Evolutionary conservation across 345 rosid species (phyloP).

Genomic region (Raphanus sativus): DNA sequence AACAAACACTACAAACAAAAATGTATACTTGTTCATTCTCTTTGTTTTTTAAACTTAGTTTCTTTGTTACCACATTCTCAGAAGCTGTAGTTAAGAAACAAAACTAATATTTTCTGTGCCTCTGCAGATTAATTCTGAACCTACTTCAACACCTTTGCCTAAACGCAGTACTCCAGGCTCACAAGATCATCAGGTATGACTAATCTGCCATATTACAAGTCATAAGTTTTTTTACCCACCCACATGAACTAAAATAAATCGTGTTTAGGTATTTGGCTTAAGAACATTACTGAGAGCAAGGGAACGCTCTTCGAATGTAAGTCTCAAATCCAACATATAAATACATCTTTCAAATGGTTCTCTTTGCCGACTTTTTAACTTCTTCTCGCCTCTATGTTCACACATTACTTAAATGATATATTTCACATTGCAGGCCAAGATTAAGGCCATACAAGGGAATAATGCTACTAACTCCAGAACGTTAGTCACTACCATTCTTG

Average conservation of each 20-base stretch:
- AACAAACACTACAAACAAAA: conserved; percentile 10
- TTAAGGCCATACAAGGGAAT: background rate
- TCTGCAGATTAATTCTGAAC: conserved; percentile 21
- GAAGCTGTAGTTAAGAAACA: background rate
- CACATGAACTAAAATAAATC: background rate
- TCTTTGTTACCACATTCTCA: background rate
- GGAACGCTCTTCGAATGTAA: conserved; percentile 26
- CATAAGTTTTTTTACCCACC: background rate
- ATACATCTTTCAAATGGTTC: background rate
- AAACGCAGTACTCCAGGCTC: conserved; percentile 15
- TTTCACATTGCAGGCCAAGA: conserved; percentile 28
- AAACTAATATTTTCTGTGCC: background rate
- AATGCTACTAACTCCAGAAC: conserved; percentile 17
- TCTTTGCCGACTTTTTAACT: background rate
- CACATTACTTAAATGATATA: background rate
- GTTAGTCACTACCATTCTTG: conserved; percentile 19
- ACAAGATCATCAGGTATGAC: conserved; percentile 23
- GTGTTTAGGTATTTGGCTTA: conserved; percentile 26
- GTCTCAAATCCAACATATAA: background rate
- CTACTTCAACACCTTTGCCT: conserved; percentile 22
- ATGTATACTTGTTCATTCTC: conserved; percentile 5
- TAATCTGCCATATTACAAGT: background rate
- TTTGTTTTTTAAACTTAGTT: background rate
- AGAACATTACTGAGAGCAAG: conserved; percentile 29
- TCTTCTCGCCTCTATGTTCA: background rate